Evolutionary conservation across 179 eudicot genomes (phyloP).

Genomic region (Drosera spatulata): DNA sequence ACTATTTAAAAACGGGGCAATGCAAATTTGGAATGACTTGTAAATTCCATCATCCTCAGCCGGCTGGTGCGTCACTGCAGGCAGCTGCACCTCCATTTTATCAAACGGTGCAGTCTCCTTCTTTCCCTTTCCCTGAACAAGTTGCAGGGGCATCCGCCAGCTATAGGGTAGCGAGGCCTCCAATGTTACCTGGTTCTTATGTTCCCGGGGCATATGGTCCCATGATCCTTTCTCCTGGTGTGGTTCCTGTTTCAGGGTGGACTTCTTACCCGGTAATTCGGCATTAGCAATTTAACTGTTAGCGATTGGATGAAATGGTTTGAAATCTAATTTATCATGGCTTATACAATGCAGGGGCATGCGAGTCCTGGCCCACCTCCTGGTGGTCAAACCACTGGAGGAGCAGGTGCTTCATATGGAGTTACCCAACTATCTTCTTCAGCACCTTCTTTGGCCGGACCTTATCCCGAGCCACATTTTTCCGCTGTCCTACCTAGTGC

Average conservation of each 20-base stretch:
- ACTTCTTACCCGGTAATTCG: constrained; percentile 61
- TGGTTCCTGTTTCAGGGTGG: constrained; percentile 85
- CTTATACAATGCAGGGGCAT: constrained; percentile 49
- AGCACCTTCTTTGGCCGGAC: constrained; percentile 42
- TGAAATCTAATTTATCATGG: constrained; percentile 6
- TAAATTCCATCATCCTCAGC: constrained; percentile 98
- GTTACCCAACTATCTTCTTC: constrained; percentile 49
- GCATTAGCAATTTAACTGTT: not conserved
- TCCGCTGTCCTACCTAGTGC: constrained; percentile 34
- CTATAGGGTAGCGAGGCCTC: constrained; percentile 72
- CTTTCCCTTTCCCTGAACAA: constrained; percentile 51
- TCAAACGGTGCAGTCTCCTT: constrained; percentile 83
- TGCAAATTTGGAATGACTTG: constrained; percentile 91
- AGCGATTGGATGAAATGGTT: not conserved
- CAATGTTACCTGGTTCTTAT: constrained; percentile 64
- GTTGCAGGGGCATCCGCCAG: constrained; percentile 33
- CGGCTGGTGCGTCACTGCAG: constrained; percentile 47
- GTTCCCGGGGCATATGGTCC: constrained; percentile 75
- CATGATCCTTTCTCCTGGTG: constrained; percentile 70
- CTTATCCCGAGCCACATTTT: constrained; percentile 38
- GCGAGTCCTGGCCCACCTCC: constrained; percentile 73
- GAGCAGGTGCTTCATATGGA: constrained; percentile 62
- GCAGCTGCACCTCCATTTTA: constrained; percentile 83
- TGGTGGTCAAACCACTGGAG: constrained; percentile 53
- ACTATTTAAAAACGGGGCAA: constrained; percentile 97